phyloP scores from a whole-genome alignment of 1,139 yeast species.

The Taphrina betulina region DNA sequence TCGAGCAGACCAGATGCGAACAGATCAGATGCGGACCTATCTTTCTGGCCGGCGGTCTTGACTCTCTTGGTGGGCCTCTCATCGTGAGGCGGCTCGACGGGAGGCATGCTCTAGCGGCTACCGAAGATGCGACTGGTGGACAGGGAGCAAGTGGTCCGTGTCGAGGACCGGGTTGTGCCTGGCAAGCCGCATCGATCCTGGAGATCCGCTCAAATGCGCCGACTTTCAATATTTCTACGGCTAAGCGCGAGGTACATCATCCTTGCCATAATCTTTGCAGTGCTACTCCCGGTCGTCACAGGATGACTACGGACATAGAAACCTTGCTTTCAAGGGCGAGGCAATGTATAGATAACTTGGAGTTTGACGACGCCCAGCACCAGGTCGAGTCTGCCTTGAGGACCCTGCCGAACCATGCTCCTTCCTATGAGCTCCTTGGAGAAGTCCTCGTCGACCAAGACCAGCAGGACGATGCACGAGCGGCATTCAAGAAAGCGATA shows the following conservation, averaged over 20 bases:
- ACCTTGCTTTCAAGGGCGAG: constrained; percentile 16
- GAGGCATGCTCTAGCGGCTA: too few species aligned
- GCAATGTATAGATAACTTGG: constrained; percentile 15
- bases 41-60: background rate
- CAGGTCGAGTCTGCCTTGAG: constrained; percentile 20
- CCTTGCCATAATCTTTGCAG: too few species aligned
- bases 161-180: too few species aligned
- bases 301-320: too few species aligned
- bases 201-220: too few species aligned
- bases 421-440: constrained; percentile 29
- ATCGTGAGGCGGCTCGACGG: too few species aligned
- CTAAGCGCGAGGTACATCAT: too few species aligned
- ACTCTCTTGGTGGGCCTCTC: constrained; percentile 21
- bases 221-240: too few species aligned
- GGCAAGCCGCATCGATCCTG: too few species aligned
- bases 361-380: constrained; percentile 19
- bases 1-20: constrained; percentile 10
- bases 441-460: constrained; percentile 31
- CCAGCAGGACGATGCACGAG: constrained; percentile 25
- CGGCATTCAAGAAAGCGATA: constrained; percentile 30
- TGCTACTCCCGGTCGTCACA: too few species aligned
- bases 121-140: too few species aligned
- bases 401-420: constrained; percentile 20
- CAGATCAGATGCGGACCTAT: background rate
- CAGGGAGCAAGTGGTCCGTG: too few species aligned